Percentiles rank a stretch among this genome's conserved stretches.
Evolutionary conservation across 2,329 filamentous ascomycete species (phyloP).

Genomic region (Pseudogymnoascus sp.): DNA sequence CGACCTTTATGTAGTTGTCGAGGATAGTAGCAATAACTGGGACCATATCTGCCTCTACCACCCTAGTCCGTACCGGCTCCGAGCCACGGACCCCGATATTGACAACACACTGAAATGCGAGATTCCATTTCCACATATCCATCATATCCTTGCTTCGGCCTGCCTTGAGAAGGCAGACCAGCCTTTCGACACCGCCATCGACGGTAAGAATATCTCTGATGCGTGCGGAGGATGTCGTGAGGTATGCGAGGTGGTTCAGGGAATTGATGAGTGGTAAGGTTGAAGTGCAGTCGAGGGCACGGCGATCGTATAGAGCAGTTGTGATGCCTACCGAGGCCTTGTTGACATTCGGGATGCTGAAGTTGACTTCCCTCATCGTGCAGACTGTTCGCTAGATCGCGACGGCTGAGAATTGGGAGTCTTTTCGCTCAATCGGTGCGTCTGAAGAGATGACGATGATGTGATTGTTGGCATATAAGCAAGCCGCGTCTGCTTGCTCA

Average conservation of each 20-base stretch:
- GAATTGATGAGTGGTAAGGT: slow-evolving; percentile 97
- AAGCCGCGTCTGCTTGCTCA: slow-evolving; percentile 2
- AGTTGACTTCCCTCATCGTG: slow-evolving; percentile 99
- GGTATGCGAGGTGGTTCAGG: slow-evolving; percentile 94
- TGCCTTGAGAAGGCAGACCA: slow-evolving; percentile 97
- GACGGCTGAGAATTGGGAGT: slow-evolving; percentile 8
- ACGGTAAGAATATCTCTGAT: slow-evolving; percentile 97
- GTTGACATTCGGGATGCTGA: slow-evolving; percentile 98
- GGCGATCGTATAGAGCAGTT: slow-evolving; percentile 92
- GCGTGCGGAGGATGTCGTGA: slow-evolving; percentile 93
- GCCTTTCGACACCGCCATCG: slow-evolving; percentile 92
- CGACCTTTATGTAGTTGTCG: slow-evolving; percentile 95
- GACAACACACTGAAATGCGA: slow-evolving; percentile 97
- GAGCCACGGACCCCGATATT: slow-evolving; percentile 97
- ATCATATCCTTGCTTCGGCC: slow-evolving; percentile 96
- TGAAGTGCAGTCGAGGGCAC: slow-evolving; percentile 95
- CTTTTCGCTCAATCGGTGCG: slow-evolving; percentile 9
- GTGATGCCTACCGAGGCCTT: slow-evolving; percentile 99
- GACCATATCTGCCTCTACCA: slow-evolving; percentile 98
- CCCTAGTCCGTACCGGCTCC: slow-evolving; percentile 84
- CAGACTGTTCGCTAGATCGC: slow-evolving; percentile 10
- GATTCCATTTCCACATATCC: slow-evolving; percentile 99
- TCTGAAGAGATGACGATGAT: not conserved
- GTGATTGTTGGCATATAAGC: slow-evolving; percentile 1
- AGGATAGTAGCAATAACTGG: slow-evolving; percentile 97